phyloP scores from a whole-genome alignment of 2,329 filamentous ascomycete species.

The Nemania serpens region DNA sequence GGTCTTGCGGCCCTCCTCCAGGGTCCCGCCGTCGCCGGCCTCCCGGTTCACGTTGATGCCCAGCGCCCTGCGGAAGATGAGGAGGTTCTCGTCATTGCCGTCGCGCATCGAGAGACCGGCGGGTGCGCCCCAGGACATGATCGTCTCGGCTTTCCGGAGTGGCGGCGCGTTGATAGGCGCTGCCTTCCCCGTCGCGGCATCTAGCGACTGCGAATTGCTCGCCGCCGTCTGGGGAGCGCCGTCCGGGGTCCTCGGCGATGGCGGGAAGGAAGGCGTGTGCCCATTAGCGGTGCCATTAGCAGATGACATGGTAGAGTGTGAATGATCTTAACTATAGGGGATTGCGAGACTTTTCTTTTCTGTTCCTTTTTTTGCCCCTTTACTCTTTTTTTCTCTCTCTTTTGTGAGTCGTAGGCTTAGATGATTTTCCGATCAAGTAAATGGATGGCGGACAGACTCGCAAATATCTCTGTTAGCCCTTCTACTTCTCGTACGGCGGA shows the following conservation, averaged over 20 bases:
- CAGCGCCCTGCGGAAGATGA: slow-evolving; percentile 50
- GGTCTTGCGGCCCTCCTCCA: slow-evolving; percentile 43
- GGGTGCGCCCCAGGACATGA: slow-evolving; percentile 45
- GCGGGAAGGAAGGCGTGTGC: slow-evolving; percentile 7
- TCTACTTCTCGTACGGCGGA: neutral
- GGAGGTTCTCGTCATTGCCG: slow-evolving; percentile 46
- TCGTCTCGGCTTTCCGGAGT: slow-evolving; percentile 37
- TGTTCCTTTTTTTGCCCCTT: no score
- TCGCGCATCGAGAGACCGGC: slow-evolving; percentile 44
- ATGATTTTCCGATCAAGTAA: no score
- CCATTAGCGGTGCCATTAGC: neutral
- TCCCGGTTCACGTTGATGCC: slow-evolving; percentile 46
- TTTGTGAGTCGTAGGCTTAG: no score
- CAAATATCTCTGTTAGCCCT: no score
- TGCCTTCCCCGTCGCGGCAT: slow-evolving; percentile 10
- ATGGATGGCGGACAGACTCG: neutral
- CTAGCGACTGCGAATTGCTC: slow-evolving; percentile 7
- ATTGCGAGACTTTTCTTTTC: neutral
- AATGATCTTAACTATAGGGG: neutral
- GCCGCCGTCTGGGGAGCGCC: neutral
- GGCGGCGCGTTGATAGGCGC: slow-evolving; percentile 1
- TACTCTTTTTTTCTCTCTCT: no score
- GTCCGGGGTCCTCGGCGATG: neutral
- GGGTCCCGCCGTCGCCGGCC: slow-evolving; percentile 27
- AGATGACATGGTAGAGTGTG: slow-evolving; percentile 4